Percentiles rank a stretch among this genome's conserved stretches.
phyloP scores from a whole-genome alignment of 192 early-diverging fungal species.

The Backusella psychrophila region DNA sequence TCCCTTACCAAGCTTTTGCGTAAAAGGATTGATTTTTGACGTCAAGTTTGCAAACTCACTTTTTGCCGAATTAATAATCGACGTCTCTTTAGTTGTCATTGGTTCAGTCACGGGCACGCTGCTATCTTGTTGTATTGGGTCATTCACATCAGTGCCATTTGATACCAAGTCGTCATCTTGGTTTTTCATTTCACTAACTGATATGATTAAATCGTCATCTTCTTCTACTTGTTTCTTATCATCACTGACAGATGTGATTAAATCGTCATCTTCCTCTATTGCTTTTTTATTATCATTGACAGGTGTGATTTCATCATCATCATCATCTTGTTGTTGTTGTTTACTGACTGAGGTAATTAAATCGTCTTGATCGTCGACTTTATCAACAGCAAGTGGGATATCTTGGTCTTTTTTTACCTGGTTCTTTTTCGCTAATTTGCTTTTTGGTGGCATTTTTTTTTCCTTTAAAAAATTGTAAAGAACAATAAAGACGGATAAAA shows the following conservation, averaged over 20 bases:
- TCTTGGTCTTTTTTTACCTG: neutral
- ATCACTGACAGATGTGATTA: neutral
- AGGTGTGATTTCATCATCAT: neutral
- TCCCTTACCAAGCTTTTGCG: constrained; percentile 39
- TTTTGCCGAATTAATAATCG: constrained; percentile 16
- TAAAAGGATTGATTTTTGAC: constrained; percentile 39
- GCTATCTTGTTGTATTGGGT: neutral
- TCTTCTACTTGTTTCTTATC: neutral
- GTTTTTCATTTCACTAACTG: neutral
- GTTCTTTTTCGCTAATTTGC: neutral
- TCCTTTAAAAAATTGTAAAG: neutral
- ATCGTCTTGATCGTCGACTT: neutral
- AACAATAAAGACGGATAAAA: neutral
- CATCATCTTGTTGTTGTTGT: neutral
- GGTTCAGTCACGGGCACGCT: neutral
- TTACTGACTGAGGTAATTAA: neutral
- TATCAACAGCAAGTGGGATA: neutral
- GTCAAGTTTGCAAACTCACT: constrained; percentile 37
- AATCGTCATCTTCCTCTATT: neutral
- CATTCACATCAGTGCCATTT: neutral
- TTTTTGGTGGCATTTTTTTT: neutral
- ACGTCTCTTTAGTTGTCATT: neutral
- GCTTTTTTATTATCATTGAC: neutral
- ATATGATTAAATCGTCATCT: neutral
- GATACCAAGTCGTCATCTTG: neutral